Evolutionary conservation across 23 red algal species (phyloP).

Genomic region (Gracilaria vermiculophylla): DNA sequence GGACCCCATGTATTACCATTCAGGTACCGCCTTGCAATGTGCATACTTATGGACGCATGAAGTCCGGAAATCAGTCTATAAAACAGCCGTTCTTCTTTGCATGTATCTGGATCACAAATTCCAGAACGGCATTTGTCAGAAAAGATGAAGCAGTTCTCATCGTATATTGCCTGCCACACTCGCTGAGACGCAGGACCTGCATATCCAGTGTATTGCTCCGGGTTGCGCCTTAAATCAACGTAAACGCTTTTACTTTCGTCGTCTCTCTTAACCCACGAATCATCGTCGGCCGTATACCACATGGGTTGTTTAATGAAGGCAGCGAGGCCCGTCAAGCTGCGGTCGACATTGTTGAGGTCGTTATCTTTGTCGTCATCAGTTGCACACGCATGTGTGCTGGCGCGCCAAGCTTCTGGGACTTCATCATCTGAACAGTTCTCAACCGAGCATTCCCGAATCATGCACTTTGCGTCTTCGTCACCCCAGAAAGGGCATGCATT

Average conservation of each 20-base stretch:
- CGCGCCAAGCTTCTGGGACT: slow-evolving; percentile 70
- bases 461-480: slow-evolving; percentile 66
- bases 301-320: slow-evolving; percentile 30
- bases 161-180: slow-evolving; percentile 91
- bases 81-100: slow-evolving; percentile 94
- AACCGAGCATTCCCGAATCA: slow-evolving; percentile 85
- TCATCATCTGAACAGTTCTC: slow-evolving; percentile 67
- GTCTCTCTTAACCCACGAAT: slow-evolving; percentile 85
- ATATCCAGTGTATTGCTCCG: slow-evolving; percentile 95
- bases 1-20: slow-evolving; percentile 61
- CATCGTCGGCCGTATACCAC: slow-evolving; percentile 62
- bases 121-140: slow-evolving; percentile 49
- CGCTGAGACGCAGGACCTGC: slow-evolving; percentile 58
- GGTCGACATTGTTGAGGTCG: slow-evolving; percentile 77
- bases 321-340: slow-evolving; percentile 44
- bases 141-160: slow-evolving; percentile 94
- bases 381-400: neutral
- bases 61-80: slow-evolving; percentile 86
- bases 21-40: slow-evolving; percentile 86
- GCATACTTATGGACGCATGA: slow-evolving; percentile 95
- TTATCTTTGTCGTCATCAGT: neutral
- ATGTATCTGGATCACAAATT: slow-evolving; percentile 55
- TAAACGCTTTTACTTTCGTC: slow-evolving; percentile 76
- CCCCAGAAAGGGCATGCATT: slow-evolving; percentile 90
- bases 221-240: slow-evolving; percentile 88